Conservation (phyloP, 1,284 basidiomycete genomes). For the Ustilago nuda region DNA sequence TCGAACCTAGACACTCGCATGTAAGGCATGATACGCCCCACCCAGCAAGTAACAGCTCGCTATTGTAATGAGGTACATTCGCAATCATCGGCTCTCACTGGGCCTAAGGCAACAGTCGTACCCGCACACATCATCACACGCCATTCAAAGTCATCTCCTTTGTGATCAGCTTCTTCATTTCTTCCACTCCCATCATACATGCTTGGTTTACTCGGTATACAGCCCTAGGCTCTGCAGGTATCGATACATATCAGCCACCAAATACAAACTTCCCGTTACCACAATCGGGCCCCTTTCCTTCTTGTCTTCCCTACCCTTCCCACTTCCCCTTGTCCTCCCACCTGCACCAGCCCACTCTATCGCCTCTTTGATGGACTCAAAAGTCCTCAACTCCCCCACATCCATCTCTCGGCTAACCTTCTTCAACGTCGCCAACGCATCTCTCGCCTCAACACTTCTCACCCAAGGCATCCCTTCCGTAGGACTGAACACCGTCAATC, state of each 20-base stretch:
- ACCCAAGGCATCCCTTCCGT: conserved; percentile 69
- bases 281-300: conserved; percentile 37
- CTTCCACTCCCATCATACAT: background rate
- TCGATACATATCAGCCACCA: conserved; percentile 64
- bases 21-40: too few species aligned
- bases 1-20: too few species aligned
- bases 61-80: too few species aligned
- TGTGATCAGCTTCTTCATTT: background rate
- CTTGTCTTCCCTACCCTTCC: background rate
- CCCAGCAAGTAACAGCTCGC: too few species aligned
- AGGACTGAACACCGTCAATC: conserved; percentile 59
- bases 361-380: conserved; percentile 27
- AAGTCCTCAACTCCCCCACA: conserved; percentile 27
- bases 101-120: too few species aligned
- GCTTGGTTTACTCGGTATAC: background rate
- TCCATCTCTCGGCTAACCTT: conserved; percentile 10
- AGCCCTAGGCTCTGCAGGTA: conserved; percentile 13
- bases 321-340: background rate
- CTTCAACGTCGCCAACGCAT: conserved; percentile 16
- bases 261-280: conserved; percentile 64
- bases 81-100: too few species aligned
- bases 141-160: too few species aligned
- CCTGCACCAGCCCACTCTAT: conserved; percentile 38
- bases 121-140: too few species aligned
- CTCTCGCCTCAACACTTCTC: conserved; percentile 23